Evolutionary conservation across 768 basidiomycete genomes (phyloP), one percentile per base, ranked within the genome.

Genomic region (Tephrocybe rancida): DNA sequence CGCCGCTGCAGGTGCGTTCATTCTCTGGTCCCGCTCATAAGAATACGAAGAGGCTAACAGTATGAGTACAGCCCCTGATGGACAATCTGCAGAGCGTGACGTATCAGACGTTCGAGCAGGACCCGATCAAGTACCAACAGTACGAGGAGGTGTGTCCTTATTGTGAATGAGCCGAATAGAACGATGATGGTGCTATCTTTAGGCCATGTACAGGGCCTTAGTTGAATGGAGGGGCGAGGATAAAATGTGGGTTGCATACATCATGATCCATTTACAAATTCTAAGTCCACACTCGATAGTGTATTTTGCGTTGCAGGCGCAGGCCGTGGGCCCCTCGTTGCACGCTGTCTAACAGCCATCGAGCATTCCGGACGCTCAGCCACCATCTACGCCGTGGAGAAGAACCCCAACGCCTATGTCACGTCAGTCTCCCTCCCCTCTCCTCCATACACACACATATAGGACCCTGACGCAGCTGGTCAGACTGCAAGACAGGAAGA

Each of bases 71-170:
- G 90, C 97, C 97, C 21, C 70, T 99, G 62, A 96, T 96, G 95
- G 96, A 99, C 64, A 95, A 99, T 71, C 72, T 99, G 50, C 92
- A 92, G 65, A 95, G 93, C 61, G 83, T 88, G 59, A 98, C 95
- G 10, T 99, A 99, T 70, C 94, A 98, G 66, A 94, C 92, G 2
- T 99, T 99, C 64, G 97, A 99, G 65, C 85, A 94, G 67, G 97
- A 98, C 73, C 96, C 97, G 3, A 87, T 98, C 55, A 99, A 99
- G 70, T 99, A 99, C 67, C 71, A 80, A 51, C 87, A 92, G 62
- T 99, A 99, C 67, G 97, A 99, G 74, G 91, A 96, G 80, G 92
- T 88, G 44, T 26, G 71, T 60, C 18, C 14, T 16, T 44, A 47
- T 37, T 14, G 7, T 44, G 51, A 56, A 56, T 50, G 43, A 54